Conservation (phyloP, 805 yeast genomes). For the Peterozyma toletana region DNA sequence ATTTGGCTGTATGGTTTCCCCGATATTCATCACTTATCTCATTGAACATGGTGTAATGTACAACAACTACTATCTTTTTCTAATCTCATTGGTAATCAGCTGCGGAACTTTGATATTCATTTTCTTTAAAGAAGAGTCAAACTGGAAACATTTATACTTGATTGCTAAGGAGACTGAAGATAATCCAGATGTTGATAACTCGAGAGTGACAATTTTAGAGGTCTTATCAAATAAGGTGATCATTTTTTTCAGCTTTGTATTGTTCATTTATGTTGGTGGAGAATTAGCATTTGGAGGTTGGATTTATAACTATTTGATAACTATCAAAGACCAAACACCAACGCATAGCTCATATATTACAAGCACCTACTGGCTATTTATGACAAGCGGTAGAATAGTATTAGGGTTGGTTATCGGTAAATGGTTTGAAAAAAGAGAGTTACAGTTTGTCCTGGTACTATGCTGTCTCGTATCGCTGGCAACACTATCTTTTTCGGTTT, state of each 20-base stretch:
- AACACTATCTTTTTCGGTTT: constrained; percentile 24
- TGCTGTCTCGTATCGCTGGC: constrained; percentile 26
- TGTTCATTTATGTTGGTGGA: constrained; percentile 44
- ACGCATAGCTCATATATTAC: constrained; percentile 37
- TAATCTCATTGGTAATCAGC: constrained; percentile 18
- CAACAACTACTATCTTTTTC: constrained; percentile 23
- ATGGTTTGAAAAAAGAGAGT: constrained; percentile 28
- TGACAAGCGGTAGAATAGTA: constrained; percentile 39
- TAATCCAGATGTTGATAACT: constrained; percentile 33
- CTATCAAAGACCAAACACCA: constrained; percentile 30
- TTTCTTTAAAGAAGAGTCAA: constrained; percentile 31
- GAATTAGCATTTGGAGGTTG: constrained; percentile 49
- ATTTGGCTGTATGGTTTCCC: constrained; percentile 48
- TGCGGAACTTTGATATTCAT: constrained; percentile 15
- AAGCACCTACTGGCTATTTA: constrained; percentile 42
- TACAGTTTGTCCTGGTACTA: constrained; percentile 34
- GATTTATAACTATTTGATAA: constrained; percentile 38
- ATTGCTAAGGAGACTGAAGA: constrained; percentile 34
- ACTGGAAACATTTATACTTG: constrained; percentile 13
- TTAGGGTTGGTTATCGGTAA: constrained; percentile 43
- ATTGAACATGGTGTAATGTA: constrained; percentile 22
- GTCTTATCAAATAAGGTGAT: constrained; percentile 28
- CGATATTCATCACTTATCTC: constrained; percentile 34
- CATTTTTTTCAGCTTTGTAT: constrained; percentile 30
- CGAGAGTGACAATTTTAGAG: constrained; percentile 6